Evolutionary conservation across 2,329 filamentous ascomycete species (phyloP).

Genomic region (Talaromyces sp.): DNA sequence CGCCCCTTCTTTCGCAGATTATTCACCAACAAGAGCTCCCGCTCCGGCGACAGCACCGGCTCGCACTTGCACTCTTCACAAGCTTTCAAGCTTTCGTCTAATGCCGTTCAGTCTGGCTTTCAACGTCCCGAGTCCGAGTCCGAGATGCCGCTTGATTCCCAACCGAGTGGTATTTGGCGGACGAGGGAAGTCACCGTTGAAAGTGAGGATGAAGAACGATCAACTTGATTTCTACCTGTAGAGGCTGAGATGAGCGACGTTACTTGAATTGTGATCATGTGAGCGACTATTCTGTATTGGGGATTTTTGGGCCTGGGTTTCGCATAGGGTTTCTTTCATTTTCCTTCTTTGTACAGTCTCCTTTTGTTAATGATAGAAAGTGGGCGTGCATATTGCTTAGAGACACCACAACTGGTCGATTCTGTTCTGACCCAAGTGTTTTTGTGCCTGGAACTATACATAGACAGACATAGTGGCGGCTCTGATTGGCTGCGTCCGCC

Average conservation of each 20-base stretch:
- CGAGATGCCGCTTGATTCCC: neutral
- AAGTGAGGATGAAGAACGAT: neutral
- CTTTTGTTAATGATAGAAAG: neutral
- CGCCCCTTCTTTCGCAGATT: constrained; percentile 26
- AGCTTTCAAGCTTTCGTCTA: neutral
- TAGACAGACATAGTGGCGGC: neutral
- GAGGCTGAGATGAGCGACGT: neutral
- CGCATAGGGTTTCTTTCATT: neutral
- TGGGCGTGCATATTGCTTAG: neutral
- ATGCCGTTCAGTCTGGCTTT: neutral
- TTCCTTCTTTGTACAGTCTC: neutral
- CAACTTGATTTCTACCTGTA: neutral
- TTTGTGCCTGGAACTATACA: no score
- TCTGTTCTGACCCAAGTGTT: no score
- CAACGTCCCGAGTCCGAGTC: neutral
- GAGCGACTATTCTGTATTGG: neutral
- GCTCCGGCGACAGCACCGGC: neutral
- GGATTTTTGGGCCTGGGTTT: neutral
- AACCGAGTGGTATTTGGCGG: neutral
- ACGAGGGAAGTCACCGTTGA: neutral
- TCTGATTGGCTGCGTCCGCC: neutral
- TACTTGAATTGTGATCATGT: neutral
- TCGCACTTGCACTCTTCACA: neutral
- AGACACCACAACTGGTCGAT: no score
- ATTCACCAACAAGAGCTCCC: constrained; percentile 17